Evolutionary conservation across 371 early-diverging fungal genomes (phyloP).

Genomic region (Actinomucor elegans): DNA sequence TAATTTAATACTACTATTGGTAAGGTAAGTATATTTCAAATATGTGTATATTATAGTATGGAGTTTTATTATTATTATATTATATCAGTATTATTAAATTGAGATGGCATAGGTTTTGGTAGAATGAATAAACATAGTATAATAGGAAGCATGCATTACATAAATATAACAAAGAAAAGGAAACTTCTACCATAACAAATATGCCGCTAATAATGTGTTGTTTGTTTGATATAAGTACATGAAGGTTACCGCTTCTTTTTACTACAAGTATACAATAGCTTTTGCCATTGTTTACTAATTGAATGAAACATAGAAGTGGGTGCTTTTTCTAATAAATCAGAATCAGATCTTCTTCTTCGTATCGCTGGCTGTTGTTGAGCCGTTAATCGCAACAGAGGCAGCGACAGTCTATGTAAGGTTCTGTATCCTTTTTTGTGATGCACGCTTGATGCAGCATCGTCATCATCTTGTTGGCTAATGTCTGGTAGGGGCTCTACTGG

Average conservation of each 20-base stretch:
- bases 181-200: too few species aligned
- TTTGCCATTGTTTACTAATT: slow-evolving; percentile 14
- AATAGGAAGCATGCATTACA: too few species aligned
- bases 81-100: too few species aligned
- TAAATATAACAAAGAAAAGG: too few species aligned
- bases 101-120: too few species aligned
- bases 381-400: slow-evolving; percentile 16
- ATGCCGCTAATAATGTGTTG: too few species aligned
- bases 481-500: slow-evolving; percentile 29
- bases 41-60: too few species aligned
- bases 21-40: too few species aligned
- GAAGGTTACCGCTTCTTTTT: not conserved
- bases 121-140: too few species aligned
- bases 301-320: not conserved
- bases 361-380: not conserved
- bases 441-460: not conserved
- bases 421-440: slow-evolving; percentile 1
- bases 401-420: slow-evolving; percentile 16
- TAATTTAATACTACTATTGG: too few species aligned
- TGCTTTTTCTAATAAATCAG: slow-evolving; percentile 6
- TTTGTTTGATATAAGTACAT: too few species aligned
- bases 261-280: slow-evolving; percentile 10
- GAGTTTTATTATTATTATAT: too few species aligned
- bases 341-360: slow-evolving; percentile 17
- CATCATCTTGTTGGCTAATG: not conserved